These are phyloP conservation scores for Terana coerulea DNA, from an alignment of 768 basidiomycete species.

Conservation along the genomic window DNA sequence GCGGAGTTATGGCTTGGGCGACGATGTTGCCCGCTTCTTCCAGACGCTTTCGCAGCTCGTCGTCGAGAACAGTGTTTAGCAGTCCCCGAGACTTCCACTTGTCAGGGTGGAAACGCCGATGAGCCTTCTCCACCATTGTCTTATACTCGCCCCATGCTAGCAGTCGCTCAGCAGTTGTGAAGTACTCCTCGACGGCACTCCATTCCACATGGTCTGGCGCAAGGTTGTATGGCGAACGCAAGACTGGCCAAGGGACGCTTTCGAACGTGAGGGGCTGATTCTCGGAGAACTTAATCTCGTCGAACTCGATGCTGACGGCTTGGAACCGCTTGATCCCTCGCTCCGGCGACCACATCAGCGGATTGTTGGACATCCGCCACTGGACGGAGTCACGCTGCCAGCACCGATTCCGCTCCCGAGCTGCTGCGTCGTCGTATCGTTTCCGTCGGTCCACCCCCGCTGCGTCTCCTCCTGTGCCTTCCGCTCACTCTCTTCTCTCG, in stretches of 20 bases:
- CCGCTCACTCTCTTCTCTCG: neutral
- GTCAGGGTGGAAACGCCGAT: constrained; percentile 76
- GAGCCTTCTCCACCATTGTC: constrained; percentile 62
- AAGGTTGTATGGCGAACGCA: constrained; percentile 49
- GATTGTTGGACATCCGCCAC: neutral
- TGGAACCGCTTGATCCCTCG: constrained; percentile 71
- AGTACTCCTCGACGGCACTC: constrained; percentile 21
- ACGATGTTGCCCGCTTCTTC: constrained; percentile 72
- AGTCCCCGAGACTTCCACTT: constrained; percentile 69
- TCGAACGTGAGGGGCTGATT: constrained; percentile 54
- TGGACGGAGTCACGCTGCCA: neutral
- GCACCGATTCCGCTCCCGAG: neutral
- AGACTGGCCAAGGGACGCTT: constrained; percentile 73
- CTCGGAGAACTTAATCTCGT: constrained; percentile 51
- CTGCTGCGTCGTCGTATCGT: constrained; percentile 2
- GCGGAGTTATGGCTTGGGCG: constrained; percentile 67
- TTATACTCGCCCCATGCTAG: constrained; percentile 58
- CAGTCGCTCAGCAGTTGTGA: constrained; percentile 27
- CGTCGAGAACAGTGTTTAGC: constrained; percentile 55
- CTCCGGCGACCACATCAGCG: constrained; percentile 47
- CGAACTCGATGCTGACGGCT: constrained; percentile 56
- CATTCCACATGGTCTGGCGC: constrained; percentile 66
- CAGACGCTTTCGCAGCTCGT: constrained; percentile 50
- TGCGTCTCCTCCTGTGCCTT: neutral
- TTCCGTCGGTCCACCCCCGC: neutral